These are phyloP conservation scores for Entomortierella beljakovae DNA, from an alignment of 192 early-diverging fungal genomes.

Conservation along the genomic window DNA sequence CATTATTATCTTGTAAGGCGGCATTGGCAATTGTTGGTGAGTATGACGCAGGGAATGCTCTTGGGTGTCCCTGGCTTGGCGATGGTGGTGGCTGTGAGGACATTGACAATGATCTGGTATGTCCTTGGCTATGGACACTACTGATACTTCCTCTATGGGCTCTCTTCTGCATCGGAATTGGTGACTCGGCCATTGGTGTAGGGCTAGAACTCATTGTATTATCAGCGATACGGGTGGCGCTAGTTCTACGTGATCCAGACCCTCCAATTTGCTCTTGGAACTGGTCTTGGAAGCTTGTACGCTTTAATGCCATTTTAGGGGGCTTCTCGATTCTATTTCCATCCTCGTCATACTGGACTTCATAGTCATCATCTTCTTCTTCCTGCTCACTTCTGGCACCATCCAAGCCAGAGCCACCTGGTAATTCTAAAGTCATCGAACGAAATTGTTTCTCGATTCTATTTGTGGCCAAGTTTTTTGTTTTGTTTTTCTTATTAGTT, in stretches of 20 bases:
- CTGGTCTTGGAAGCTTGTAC: constrained; percentile 9
- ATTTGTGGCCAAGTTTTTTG: background rate
- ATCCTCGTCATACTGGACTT: constrained; percentile 50
- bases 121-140: constrained; percentile 46
- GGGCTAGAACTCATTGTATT: constrained; percentile 22
- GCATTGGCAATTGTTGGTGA: constrained; percentile 42
- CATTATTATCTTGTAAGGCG: background rate
- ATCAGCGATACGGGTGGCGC: constrained; percentile 10
- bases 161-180: constrained; percentile 26
- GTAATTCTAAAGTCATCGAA: constrained; percentile 25
- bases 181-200: constrained; percentile 36
- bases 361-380: constrained; percentile 50
- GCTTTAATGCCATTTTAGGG: constrained; percentile 9
- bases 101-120: constrained; percentile 14
- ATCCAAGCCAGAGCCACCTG: background rate
- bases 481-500: no score
- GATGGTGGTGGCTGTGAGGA: constrained; percentile 42
- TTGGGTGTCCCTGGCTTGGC: constrained; percentile 24
- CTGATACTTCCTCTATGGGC: constrained; percentile 40
- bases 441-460: constrained; percentile 42
- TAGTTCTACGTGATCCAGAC: constrained; percentile 28
- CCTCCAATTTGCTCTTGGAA: background rate
- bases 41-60: constrained; percentile 43
- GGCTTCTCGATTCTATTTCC: constrained; percentile 47
- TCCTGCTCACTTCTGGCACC: constrained; percentile 28